Evolutionary conservation across 2,329 filamentous ascomycete species (phyloP).

Genomic region (Fonsecaea nubica): DNA sequence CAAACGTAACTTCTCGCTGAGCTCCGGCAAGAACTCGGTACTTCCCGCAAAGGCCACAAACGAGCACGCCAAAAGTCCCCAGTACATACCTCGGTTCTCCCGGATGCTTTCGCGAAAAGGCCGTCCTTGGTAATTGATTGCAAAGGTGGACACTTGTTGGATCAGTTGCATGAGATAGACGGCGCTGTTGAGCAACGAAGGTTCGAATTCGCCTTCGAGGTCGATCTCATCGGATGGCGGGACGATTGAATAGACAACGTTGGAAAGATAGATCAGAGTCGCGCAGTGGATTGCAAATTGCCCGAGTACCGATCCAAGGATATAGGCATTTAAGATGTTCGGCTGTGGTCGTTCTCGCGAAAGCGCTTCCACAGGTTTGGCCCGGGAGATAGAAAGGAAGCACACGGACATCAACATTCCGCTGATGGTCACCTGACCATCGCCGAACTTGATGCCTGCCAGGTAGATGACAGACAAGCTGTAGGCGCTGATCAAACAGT

Average conservation of each 20-base stretch:
- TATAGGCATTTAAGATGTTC: slow-evolving; percentile 99
- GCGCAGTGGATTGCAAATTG: slow-evolving; percentile 96
- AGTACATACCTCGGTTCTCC: slow-evolving; percentile 98
- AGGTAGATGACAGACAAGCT: slow-evolving; percentile 94
- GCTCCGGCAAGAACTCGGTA: slow-evolving; percentile 91
- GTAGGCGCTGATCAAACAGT: slow-evolving; percentile 98
- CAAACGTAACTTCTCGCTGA: slow-evolving; percentile 90
- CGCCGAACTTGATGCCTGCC: slow-evolving; percentile 98
- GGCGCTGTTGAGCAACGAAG: slow-evolving; percentile 92
- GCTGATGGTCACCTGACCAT: slow-evolving; percentile 97
- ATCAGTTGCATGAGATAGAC: slow-evolving; percentile 97
- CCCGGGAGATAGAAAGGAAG: slow-evolving; percentile 97
- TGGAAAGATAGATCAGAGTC: slow-evolving; percentile 91
- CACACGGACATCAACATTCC: slow-evolving; percentile 99
- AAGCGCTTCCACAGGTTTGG: slow-evolving; percentile 90
- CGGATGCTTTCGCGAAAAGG: slow-evolving; percentile 95
- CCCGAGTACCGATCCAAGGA: slow-evolving; percentile 94
- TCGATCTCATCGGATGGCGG: slow-evolving; percentile 75
- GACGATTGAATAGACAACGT: slow-evolving; percentile 82
- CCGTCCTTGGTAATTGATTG: slow-evolving; percentile 98
- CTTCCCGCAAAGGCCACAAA: slow-evolving; percentile 92
- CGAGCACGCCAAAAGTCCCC: slow-evolving; percentile 87
- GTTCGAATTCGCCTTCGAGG: slow-evolving; percentile 91
- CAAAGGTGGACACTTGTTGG: slow-evolving; percentile 98
- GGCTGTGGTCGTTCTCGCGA: slow-evolving; percentile 97